Evolutionary conservation across 1,284 basidiomycete genomes (phyloP).

Genomic region (Sphagnurus paluster): DNA sequence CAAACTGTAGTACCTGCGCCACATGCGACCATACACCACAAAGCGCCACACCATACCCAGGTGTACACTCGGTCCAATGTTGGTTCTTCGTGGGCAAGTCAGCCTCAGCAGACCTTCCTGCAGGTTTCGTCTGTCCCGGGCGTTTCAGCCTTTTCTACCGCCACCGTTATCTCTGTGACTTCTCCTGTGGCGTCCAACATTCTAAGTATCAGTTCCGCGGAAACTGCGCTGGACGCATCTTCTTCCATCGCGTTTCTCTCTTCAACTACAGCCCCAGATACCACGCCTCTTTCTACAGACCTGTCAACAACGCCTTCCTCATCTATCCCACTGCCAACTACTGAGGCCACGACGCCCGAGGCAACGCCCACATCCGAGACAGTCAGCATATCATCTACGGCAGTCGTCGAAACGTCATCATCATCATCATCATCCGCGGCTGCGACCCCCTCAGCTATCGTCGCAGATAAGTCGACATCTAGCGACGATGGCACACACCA

Average conservation of each 20-base stretch:
- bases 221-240: background rate
- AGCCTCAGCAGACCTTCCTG: slow-evolving; percentile 7
- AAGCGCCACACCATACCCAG: slow-evolving; percentile 13
- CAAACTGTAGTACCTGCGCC: slow-evolving; percentile 1
- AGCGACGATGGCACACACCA: slow-evolving; percentile 24
- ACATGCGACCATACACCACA: slow-evolving; percentile 1
- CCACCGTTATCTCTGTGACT: slow-evolving; percentile 3
- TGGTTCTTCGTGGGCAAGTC: slow-evolving; percentile 9
- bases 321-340: background rate
- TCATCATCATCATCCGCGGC: background rate
- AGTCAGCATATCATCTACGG: slow-evolving; percentile 15
- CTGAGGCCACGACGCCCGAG: background rate
- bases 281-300: slow-evolving; percentile 2
- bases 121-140: slow-evolving; percentile 1
- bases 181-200: background rate
- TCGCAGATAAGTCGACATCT: slow-evolving; percentile 3
- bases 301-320: background rate
- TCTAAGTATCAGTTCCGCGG: background rate
- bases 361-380: too few relatives aligned
- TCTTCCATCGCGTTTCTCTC: slow-evolving; percentile 1
- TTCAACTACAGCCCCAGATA: background rate
- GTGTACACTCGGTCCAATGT: slow-evolving; percentile 3
- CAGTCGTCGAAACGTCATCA: slow-evolving; percentile 17
- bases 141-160: background rate
- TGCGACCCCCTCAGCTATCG: slow-evolving; percentile 19